These are phyloP conservation scores for Colletotrichum sp. DNA, from an alignment of 2,329 filamentous ascomycete genomes.

Conservation along the genomic window DNA sequence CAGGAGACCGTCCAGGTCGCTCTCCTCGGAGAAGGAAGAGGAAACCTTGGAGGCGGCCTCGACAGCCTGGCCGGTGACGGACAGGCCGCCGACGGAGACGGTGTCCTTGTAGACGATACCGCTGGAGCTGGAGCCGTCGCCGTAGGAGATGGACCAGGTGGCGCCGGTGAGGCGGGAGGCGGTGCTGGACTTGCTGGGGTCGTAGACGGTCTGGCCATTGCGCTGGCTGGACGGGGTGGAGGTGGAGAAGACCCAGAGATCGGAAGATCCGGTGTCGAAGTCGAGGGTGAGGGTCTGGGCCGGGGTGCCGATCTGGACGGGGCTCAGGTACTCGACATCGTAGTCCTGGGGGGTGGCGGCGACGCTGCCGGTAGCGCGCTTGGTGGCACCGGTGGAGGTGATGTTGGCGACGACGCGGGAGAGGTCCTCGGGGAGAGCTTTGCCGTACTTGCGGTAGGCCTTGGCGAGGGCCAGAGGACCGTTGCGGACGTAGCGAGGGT, in stretches of 20 bases:
- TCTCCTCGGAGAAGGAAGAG: slow-evolving; percentile 26
- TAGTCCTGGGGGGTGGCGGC: slow-evolving; percentile 28
- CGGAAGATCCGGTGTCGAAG: slow-evolving; percentile 52
- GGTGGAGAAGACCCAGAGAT: slow-evolving; percentile 41
- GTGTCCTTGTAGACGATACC: slow-evolving; percentile 35
- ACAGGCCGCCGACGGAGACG: slow-evolving; percentile 33
- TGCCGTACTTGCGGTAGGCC: slow-evolving; percentile 40
- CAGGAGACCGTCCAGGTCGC: slow-evolving; percentile 62
- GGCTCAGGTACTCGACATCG: slow-evolving; percentile 43
- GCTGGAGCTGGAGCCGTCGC: slow-evolving; percentile 33
- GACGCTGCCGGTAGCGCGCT: slow-evolving; percentile 34
- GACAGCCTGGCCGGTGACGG: slow-evolving; percentile 32
- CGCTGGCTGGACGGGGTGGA: slow-evolving; percentile 26
- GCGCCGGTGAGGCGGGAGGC: slow-evolving; percentile 28
- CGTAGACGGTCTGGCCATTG: slow-evolving; percentile 33
- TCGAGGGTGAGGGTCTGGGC: slow-evolving; percentile 47
- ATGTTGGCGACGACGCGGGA: slow-evolving; percentile 27
- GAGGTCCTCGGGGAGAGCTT: slow-evolving; percentile 34
- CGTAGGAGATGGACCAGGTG: slow-evolving; percentile 36
- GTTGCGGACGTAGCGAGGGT: slow-evolving; percentile 33
- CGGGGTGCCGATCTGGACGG: slow-evolving; percentile 47
- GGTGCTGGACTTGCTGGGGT: slow-evolving; percentile 30
- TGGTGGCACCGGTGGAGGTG: slow-evolving; percentile 16
- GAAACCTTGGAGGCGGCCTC: slow-evolving; percentile 32
- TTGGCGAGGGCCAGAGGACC: slow-evolving; percentile 39